Conservation (phyloP, 2,329 filamentous ascomycete species). For the Alternaria sp. region DNA sequence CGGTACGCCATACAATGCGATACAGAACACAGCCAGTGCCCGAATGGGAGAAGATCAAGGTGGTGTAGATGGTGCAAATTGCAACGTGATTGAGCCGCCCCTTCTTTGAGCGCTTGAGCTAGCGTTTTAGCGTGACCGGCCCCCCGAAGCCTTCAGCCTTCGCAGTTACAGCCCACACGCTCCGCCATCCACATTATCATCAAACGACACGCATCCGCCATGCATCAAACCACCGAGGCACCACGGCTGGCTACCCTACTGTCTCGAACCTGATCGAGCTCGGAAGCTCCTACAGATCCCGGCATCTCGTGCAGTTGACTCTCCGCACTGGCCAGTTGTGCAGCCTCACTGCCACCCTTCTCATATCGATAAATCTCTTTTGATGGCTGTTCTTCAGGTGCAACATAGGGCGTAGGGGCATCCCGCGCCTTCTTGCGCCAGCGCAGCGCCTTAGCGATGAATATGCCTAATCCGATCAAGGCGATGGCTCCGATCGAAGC, state of each 20-base stretch:
- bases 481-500: conserved; percentile 4
- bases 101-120: not conserved
- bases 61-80: not conserved
- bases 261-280: not conserved
- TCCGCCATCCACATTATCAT: not conserved
- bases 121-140: not conserved
- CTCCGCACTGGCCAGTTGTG: conserved; percentile 4
- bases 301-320: conserved; percentile 6
- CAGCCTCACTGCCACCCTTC: not conserved
- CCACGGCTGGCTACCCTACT: not conserved
- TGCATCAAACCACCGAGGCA: not conserved
- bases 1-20: not conserved
- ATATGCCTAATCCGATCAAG: conserved; percentile 7
- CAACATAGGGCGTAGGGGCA: not conserved
- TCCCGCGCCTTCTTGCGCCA: conserved; percentile 5
- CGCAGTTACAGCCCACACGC: not conserved
- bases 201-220: not conserved
- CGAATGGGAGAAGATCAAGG: not conserved
- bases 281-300: not conserved
- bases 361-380: conserved; percentile 2
- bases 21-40: not conserved
- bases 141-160: not conserved
- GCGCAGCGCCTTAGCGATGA: conserved; percentile 12
- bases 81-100: not conserved
- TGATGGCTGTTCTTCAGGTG: not conserved